Evolutionary conservation across 345 rosid species (phyloP), one percentile per base, ranked within the genome.

Genomic region (Atalantia buxifolia): DNA sequence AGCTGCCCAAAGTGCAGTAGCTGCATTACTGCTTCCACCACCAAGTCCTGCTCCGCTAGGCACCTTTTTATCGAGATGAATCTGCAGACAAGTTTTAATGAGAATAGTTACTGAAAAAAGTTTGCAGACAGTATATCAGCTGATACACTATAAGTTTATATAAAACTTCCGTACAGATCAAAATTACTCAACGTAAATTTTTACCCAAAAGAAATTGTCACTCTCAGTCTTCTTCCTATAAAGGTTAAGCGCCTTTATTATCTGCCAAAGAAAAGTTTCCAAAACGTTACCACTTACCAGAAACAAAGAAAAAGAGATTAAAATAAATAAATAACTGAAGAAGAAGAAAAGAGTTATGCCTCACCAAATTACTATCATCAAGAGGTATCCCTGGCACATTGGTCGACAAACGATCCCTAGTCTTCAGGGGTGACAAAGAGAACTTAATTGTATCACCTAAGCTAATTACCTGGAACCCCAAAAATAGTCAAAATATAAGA

Each of bases 1-100:
- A 60, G 97, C 99, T 9, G 98, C 99, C 99, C 99, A 96, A 40
- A 96, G 94, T 33, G 99, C 98, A 38, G 98, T 96, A 57, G 98
- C 98, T 73, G 98, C 99, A 88, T 96, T 94, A 83, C 98, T 91
- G 82, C 97, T 94, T 79, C 99, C 99, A 83, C 99, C 98, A 64
- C 97, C 98, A 57, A 96, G 97, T 36, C 98, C 99, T 38, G 97
- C 98, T 36, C 99, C 99, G 0, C 94, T 90, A 25, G 98, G 98
- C 78, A 92, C 95, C 79, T 85, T 90, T 84, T 96, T 94, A 76
- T 94, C 97, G 73, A 96, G 87, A 84, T 96, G 99, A 82, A 94
- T 85, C 98, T 94, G 86, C 80, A 76, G 79, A 84, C 36, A 81
- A 53, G 35, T 53, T 55, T 56, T 66, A 45, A 75, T 62, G 61